Percentiles rank a stretch among this genome's conserved stretches.
phyloP scores from a whole-genome alignment of 2,329 filamentous ascomycete genomes.

The Magnaporthales sp. region DNA sequence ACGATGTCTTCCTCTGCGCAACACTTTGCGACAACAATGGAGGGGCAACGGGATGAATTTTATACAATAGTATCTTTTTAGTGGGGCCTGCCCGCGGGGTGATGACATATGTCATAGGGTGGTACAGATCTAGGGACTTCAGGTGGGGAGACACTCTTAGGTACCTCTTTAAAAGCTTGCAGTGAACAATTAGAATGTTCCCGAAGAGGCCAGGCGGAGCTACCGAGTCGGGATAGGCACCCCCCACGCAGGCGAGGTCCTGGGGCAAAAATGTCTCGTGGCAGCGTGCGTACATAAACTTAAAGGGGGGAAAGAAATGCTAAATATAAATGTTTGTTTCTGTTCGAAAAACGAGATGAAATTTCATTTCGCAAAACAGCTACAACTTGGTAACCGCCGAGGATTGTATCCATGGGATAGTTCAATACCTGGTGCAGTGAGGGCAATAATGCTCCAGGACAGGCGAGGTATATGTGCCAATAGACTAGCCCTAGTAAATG shows the following conservation, averaged over 20 bases:
- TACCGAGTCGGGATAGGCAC: not conserved
- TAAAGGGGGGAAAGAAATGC: too few relatives aligned
- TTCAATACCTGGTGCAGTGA: not conserved
- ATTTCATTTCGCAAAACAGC: not conserved
- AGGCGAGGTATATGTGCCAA: not conserved
- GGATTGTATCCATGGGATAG: not conserved
- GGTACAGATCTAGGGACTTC: conserved; percentile 7
- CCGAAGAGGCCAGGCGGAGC: conserved; percentile 6
- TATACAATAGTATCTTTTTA: not conserved
- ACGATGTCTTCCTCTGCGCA: not conserved
- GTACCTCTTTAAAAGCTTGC: too few relatives aligned
- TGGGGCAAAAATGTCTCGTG: not conserved
- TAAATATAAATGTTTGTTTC: too few relatives aligned
- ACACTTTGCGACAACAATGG: not conserved
- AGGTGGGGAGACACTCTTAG: too few relatives aligned
- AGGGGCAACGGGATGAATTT: not conserved
- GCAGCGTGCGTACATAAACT: too few relatives aligned
- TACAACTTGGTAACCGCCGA: not conserved
- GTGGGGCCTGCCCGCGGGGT: conserved; percentile 3
- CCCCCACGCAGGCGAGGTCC: not conserved
- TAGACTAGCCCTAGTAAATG: not conserved
- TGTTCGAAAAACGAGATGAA: too few relatives aligned
- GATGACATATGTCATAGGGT: conserved; percentile 21
- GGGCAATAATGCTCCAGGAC: not conserved
- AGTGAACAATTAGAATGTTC: conserved; percentile 15